A percentile compares a stretch with the other conserved stretches of the same genome.
Conservation (phyloP, 2,329 filamentous ascomycete species). For the Beauveria bassiana region DNA sequence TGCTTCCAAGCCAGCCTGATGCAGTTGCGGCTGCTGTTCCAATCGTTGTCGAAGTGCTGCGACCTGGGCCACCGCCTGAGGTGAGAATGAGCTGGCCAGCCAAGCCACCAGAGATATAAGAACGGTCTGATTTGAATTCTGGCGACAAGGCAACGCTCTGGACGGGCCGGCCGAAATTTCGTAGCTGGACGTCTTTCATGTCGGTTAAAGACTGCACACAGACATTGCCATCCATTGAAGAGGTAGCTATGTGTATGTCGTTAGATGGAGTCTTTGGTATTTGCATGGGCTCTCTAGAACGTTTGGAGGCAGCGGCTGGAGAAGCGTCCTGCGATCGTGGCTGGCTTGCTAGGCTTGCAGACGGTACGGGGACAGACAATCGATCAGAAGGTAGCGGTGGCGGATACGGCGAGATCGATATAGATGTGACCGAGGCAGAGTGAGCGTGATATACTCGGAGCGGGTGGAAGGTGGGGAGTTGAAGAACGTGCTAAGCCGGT, state of each 20-base stretch:
- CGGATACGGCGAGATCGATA: slow-evolving; percentile 85
- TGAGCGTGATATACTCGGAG: slow-evolving; percentile 88
- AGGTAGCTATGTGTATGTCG: slow-evolving; percentile 85
- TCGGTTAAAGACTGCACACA: slow-evolving; percentile 85
- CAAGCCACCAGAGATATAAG: slow-evolving; percentile 83
- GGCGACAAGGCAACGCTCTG: slow-evolving; percentile 91
- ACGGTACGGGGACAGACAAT: slow-evolving; percentile 10
- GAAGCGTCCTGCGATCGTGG: slow-evolving; percentile 29
- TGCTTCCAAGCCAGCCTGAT: slow-evolving; percentile 83
- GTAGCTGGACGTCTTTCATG: slow-evolving; percentile 78
- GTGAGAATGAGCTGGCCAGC: slow-evolving; percentile 86
- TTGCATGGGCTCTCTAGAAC: slow-evolving; percentile 41
- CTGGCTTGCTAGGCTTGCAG: slow-evolving; percentile 21
- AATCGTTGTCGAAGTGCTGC: slow-evolving; percentile 81
- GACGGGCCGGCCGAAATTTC: slow-evolving; percentile 89
- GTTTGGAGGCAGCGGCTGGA: slow-evolving; percentile 44
- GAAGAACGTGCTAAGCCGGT: slow-evolving; percentile 66
- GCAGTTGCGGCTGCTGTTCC: slow-evolving; percentile 75
- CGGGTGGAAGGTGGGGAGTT: slow-evolving; percentile 71
- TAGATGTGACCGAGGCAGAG: slow-evolving; percentile 78
- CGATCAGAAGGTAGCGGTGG: slow-evolving; percentile 27
- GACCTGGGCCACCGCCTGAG: slow-evolving; percentile 67
- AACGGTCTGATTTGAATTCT: slow-evolving; percentile 82
- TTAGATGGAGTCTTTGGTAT: slow-evolving; percentile 76
- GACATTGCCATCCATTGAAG: slow-evolving; percentile 92